Evolutionary conservation across 2,329 filamentous ascomycete genomes (phyloP).

Genomic region (Lecanoromycetidae sp.): DNA sequence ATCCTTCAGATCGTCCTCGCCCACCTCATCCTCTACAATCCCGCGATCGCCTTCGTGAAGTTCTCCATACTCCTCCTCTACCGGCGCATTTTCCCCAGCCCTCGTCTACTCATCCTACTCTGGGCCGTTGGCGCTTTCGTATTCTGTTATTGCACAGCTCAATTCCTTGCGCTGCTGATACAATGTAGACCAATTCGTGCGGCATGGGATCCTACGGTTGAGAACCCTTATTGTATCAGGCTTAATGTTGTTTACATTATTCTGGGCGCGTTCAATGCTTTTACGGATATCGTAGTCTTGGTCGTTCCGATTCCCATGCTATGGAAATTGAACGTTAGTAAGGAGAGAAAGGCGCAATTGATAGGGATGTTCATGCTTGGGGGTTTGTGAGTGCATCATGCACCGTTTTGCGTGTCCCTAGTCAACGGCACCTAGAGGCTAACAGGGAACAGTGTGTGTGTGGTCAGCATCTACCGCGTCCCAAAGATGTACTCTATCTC

Average conservation of each 20-base stretch:
- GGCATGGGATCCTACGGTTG: constrained; percentile 1
- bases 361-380: constrained; percentile 9
- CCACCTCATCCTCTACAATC: not conserved
- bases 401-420: too few relatives aligned
- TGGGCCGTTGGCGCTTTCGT: constrained; percentile 6
- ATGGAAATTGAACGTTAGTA: constrained; percentile 4
- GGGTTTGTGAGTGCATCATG: constrained; percentile 8
- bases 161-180: not conserved
- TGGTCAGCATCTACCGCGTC: constrained; percentile 4
- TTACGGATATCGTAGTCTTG: constrained; percentile 4
- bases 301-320: constrained; percentile 12
- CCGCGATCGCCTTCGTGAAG: constrained; percentile 6
- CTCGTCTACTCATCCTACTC: not conserved
- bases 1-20: not conserved
- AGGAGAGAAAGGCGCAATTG: constrained; percentile 2
- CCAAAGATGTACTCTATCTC: constrained; percentile 6
- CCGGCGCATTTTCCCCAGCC: constrained; percentile 7
- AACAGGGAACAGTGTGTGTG: not conserved
- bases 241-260: not conserved
- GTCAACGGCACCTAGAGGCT: not conserved
- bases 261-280: constrained; percentile 7
- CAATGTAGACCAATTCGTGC: constrained; percentile 5
- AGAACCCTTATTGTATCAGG: not conserved
- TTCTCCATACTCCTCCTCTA: constrained; percentile 9
- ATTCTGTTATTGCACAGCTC: not conserved